phyloP scores from a whole-genome alignment of 495 filamentous ascomycete genomes.

The Tuber microsphaerosporum region DNA sequence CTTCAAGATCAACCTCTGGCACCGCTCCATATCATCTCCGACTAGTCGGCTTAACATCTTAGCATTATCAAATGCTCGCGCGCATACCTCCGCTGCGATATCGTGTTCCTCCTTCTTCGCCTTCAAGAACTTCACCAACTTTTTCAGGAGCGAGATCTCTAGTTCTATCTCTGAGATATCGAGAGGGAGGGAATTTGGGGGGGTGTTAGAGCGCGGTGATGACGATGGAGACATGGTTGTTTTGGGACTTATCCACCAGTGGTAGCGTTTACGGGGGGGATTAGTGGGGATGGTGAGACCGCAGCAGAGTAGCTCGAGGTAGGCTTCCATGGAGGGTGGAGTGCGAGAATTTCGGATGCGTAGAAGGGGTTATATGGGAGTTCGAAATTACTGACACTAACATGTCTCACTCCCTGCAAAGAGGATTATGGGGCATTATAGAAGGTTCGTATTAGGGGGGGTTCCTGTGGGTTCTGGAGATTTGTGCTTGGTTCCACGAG shows the following conservation, averaged over 20 bases:
- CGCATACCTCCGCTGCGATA: neutral
- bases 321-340: neutral
- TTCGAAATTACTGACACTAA: neutral
- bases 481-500: neutral
- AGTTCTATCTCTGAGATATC: neutral
- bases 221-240: neutral
- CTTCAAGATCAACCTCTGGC: neutral
- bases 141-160: neutral
- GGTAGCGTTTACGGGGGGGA: neutral
- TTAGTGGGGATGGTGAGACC: neutral
- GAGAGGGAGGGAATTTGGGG: neutral
- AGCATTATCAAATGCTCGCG: neutral
- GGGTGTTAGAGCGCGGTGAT: neutral
- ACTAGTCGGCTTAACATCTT: neutral
- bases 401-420: neutral
- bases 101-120: neutral
- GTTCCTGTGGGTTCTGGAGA: neutral
- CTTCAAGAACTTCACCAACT: neutral
- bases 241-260: neutral
- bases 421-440: neutral
- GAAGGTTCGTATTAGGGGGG: neutral
- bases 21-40: neutral
- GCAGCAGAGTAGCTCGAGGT: neutral
- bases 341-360: neutral
- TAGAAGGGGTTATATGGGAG: neutral